These are phyloP conservation scores for Colletotrichum camelliae DNA, from an alignment of 2,329 filamentous ascomycete genomes.

Conservation along the genomic window DNA sequence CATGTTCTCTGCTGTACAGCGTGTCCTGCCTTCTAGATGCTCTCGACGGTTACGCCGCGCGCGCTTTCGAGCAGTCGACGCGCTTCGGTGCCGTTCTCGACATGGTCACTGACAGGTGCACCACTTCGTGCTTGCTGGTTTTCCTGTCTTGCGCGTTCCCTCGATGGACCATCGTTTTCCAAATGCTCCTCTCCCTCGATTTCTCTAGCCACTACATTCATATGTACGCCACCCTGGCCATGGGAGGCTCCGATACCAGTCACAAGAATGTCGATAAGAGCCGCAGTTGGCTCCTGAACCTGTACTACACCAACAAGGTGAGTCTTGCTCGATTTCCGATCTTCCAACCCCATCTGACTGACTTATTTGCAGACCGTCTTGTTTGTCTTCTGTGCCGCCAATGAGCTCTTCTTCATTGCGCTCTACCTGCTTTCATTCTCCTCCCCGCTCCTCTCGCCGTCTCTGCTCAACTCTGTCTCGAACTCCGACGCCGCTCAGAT, in stretches of 20 bases:
- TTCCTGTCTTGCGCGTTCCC: constrained; percentile 96
- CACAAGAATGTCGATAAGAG: constrained; percentile 95
- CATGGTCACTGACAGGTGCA: constrained; percentile 99
- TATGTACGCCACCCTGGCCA: constrained; percentile 94
- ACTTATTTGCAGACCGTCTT: constrained; percentile 72
- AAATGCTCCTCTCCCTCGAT: constrained; percentile 89
- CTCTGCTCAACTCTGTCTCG: constrained; percentile 71
- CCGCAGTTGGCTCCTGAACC: constrained; percentile 86
- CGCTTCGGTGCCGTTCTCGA: constrained; percentile 96
- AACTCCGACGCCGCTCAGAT: constrained; percentile 56
- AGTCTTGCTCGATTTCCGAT: background rate
- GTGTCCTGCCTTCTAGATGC: constrained; percentile 95
- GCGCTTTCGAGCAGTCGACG: constrained; percentile 83
- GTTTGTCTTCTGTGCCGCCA: constrained; percentile 87
- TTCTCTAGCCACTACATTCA: constrained; percentile 98
- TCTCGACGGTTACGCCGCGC: constrained; percentile 89
- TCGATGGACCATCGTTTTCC: constrained; percentile 92
- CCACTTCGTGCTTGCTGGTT: constrained; percentile 91
- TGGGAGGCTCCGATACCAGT: constrained; percentile 79
- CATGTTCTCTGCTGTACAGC: constrained; percentile 89
- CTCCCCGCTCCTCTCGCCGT: constrained; percentile 85
- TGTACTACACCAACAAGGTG: constrained; percentile 98
- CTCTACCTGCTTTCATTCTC: constrained; percentile 98
- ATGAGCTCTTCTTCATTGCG: constrained; percentile 97
- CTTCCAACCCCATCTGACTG: background rate